Conservation (phyloP, 208 protist species). For the Plasmodiophora brassicae region DNA sequence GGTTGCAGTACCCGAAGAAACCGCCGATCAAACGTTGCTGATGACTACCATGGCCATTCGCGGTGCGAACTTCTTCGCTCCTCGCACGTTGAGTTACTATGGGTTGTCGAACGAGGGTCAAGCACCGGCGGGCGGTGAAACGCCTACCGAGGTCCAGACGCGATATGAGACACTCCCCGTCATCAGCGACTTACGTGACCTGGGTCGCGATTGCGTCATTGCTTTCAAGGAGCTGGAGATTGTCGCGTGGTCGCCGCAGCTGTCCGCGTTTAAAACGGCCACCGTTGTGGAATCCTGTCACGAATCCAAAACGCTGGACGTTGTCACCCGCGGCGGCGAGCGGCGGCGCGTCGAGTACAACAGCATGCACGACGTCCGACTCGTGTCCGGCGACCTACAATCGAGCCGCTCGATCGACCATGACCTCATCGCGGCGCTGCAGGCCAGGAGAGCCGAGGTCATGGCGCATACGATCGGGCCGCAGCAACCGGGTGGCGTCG, state of each 20-base stretch:
- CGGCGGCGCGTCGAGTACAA: neutral
- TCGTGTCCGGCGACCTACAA: neutral
- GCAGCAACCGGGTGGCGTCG: no score
- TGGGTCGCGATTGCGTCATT: neutral
- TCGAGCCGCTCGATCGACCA: neutral
- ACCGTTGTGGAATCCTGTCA: neutral
- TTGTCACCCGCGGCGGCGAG: neutral
- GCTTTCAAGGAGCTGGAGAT: neutral
- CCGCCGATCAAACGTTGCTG: neutral
- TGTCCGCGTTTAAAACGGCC: neutral
- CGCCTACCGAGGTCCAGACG: neutral
- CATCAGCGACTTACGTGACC: neutral
- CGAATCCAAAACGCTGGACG: neutral
- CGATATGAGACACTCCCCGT: neutral
- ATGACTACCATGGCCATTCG: neutral
- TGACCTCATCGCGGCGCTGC: neutral
- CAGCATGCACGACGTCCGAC: neutral
- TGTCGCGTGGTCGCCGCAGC: neutral
- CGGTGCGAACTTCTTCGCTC: constrained; percentile 1
- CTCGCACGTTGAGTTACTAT: neutral
- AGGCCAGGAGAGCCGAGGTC: neutral
- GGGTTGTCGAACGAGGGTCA: neutral
- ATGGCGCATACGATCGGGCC: no score
- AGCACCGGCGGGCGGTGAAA: no score
- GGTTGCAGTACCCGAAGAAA: neutral